A percentile compares a stretch with the other conserved stretches of the same genome.
Conservation (phyloP, 2,329 filamentous ascomycete genomes). For the Apiospora kogelbergensis region DNA sequence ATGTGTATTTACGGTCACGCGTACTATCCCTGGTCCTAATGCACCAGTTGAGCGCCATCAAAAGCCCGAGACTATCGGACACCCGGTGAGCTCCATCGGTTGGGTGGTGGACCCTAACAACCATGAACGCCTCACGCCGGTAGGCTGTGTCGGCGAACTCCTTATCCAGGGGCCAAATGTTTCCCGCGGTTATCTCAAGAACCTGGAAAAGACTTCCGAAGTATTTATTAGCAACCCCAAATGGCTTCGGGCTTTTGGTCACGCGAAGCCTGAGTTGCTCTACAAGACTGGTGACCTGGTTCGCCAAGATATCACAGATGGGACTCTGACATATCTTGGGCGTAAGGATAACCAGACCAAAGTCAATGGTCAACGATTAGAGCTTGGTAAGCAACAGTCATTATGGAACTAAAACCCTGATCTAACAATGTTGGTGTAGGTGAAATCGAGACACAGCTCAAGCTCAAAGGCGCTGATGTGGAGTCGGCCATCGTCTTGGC, state of each 20-base stretch:
- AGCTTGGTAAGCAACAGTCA: conserved; percentile 24
- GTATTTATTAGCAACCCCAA: conserved; percentile 15
- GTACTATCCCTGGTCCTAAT: neutral
- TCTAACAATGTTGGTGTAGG: neutral
- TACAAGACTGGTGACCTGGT: conserved; percentile 37
- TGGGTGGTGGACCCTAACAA: conserved; percentile 10
- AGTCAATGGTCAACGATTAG: conserved; percentile 48
- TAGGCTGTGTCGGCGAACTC: conserved; percentile 5
- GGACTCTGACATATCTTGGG: conserved; percentile 35
- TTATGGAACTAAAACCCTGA: no score
- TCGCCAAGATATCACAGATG: conserved; percentile 25
- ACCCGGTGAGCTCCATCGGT: neutral
- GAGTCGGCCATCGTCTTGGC: conserved; percentile 11
- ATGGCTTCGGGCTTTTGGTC: neutral
- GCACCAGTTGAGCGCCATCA: neutral
- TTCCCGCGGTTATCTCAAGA: conserved; percentile 14
- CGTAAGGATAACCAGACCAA: conserved; percentile 52
- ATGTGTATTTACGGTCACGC: neutral
- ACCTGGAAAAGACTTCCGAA: conserved; percentile 14
- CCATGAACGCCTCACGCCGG: neutral
- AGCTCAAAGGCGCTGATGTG: conserved; percentile 1
- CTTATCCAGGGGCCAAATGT: conserved; percentile 4
- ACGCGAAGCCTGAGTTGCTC: conserved; percentile 17
- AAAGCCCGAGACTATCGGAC: conserved; percentile 4
- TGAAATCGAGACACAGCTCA: neutral